phyloP scores from a whole-genome alignment of 1,284 basidiomycete genomes.

The Fomes fomentarius region DNA sequence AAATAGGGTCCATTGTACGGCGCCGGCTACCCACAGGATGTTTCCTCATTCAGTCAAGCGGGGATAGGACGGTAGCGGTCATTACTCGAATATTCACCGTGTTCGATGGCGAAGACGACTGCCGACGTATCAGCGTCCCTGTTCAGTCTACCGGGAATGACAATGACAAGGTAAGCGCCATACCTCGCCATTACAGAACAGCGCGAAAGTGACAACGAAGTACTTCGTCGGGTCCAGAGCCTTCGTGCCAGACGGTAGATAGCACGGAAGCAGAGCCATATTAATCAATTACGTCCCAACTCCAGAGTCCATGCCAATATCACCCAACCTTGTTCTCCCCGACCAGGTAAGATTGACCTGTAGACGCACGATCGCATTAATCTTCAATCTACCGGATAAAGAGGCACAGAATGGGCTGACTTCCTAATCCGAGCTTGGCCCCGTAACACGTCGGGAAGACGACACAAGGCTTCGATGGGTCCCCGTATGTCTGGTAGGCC shows the following conservation, averaged over 20 bases:
- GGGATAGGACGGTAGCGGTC: neutral
- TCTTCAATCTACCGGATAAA: neutral
- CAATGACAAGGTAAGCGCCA: neutral
- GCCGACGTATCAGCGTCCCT: neutral
- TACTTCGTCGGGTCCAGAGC: slow-evolving; percentile 33
- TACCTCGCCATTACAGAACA: slow-evolving; percentile 37
- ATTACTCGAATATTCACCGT: slow-evolving; percentile 20
- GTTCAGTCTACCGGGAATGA: neutral
- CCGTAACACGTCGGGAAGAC: slow-evolving; percentile 46
- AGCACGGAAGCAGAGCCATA: too few species aligned
- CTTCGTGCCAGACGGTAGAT: too few species aligned
- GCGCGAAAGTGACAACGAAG: slow-evolving; percentile 33
- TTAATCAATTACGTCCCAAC: neutral
- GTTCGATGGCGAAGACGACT: slow-evolving; percentile 37
- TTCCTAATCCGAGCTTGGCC: slow-evolving; percentile 36
- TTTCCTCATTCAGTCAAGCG: neutral
- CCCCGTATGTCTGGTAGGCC: slow-evolving; percentile 42
- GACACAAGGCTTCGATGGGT: slow-evolving; percentile 40
- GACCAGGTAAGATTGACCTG: slow-evolving; percentile 24
- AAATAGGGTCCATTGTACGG: slow-evolving; percentile 39
- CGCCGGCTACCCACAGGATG: slow-evolving; percentile 25
- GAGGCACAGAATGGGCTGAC: slow-evolving; percentile 29
- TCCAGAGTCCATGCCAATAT: neutral
- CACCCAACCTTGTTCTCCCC: slow-evolving; percentile 23
- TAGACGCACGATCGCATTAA: neutral